Evolutionary conservation across 129 eudicot genomes (phyloP), one percentile per base, ranked within the genome.

Genomic region (Pseudognaphalium luteoalbum): DNA sequence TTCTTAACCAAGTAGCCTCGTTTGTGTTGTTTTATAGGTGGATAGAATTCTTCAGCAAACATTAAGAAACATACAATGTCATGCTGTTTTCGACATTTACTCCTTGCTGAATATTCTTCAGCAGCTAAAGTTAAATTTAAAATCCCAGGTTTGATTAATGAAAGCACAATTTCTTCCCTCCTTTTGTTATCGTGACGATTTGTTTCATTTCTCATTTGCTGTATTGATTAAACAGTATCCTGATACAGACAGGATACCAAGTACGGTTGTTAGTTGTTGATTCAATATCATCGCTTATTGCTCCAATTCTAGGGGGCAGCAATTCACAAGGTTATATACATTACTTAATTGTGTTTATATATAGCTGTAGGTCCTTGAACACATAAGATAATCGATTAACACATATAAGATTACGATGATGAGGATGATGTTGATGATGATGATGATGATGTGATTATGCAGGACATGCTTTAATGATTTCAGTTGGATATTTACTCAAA

Each of bases 381-480:
- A 28, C 37, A 15, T 64, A 64, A 21, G 68, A 30, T 8, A 44
- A 51, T 35, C 14, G 66, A 35, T 76, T 37, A 60, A 21, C 68
- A 33, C 60, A 72, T 71, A 76, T 72, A 57, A 42, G 72, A 61
- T 79, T 72, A 50, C 51, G 52, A 25, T 25, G 28, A 25, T 25
- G 28, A 25, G 0, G 28, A 25, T 25, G 28, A 25, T 25, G 28
- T 0, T 52, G 63, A 76, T 30, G 28, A 59, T 68, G 32, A 21
- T 79, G 75, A 50, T 58, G 52, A 39, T 21, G 41, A 33, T 74
- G 71, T 58, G 52, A 39, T 21, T 51, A 33, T 74, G 71, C 83
- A 91, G 97, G 97, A 62, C 91, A 89, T 77, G 96, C 91, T 25
- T 81, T 92, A 78, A 89, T 92, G 96, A 82, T 76, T 72, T 79